Percentiles rank a stretch among this genome's conserved stretches.
phyloP scores from a whole-genome alignment of 306 rosid genomes.

The Herpetospermum pedunculosum region DNA sequence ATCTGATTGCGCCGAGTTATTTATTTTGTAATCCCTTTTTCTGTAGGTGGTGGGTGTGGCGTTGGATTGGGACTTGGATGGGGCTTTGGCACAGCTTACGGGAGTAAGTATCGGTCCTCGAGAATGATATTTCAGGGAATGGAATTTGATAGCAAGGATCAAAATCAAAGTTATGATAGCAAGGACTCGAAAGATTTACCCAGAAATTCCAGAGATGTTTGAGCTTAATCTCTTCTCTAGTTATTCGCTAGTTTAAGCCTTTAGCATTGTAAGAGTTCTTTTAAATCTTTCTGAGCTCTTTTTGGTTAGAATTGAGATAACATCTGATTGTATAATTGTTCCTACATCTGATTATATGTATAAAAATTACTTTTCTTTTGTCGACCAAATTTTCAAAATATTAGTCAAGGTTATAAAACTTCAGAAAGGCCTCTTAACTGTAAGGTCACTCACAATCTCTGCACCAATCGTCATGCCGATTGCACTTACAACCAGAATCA shows the following conservation, averaged over 20 bases:
- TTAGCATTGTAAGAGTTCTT: background rate
- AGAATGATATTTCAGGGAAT: constrained; percentile 54
- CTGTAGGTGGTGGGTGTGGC: constrained; percentile 96
- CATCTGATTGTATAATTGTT: background rate
- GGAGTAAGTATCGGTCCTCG: constrained; percentile 72
- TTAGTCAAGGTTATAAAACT: background rate
- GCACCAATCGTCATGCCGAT: background rate
- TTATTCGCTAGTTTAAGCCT: background rate
- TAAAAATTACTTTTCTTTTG: background rate
- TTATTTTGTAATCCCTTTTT: constrained; percentile 4
- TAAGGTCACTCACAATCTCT: background rate
- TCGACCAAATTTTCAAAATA: background rate
- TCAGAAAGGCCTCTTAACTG: background rate
- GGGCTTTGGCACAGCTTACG: constrained; percentile 92
- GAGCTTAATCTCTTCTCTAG: constrained; percentile 1
- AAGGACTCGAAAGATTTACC: constrained; percentile 16
- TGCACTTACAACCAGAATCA: background rate
- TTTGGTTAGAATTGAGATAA: background rate
- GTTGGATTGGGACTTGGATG: constrained; percentile 97
- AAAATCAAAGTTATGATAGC: constrained; percentile 11
- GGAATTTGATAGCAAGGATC: constrained; percentile 46
- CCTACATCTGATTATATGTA: background rate
- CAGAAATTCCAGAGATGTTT: constrained; percentile 23
- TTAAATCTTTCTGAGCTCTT: background rate
- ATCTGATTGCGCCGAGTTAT: background rate